Evolutionary conservation across 768 basidiomycete species (phyloP), one percentile per base, ranked within the genome.

Genomic region (Lentinus brumalis): DNA sequence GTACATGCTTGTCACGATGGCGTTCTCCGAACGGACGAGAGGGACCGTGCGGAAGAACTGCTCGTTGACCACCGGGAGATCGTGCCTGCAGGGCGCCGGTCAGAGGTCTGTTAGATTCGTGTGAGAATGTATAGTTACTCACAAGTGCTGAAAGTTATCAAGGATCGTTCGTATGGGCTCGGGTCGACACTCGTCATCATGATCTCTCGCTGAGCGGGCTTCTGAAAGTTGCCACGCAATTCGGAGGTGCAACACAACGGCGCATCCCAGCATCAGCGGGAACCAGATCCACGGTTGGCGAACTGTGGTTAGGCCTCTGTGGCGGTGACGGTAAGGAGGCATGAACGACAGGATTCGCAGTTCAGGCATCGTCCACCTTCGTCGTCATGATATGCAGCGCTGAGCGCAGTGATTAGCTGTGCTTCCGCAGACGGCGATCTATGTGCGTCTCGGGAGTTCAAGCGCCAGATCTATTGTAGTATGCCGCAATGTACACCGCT

Each of bases 1-100:
- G 47, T 72, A 73, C 7, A 74, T 67, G 18, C 70, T 60, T 5
- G 68, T 68, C 10, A 73, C 71, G 49, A 73, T 62, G 5, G 69
- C 72, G 39, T 68, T 64, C 5, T 66, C 65, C 41, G 53, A 45
- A 41, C 26, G 15, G 15, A 50, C 51, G 16, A 46, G 38, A n/a
- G 39, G 44, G 5, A 45, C 9, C 31, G 26, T 32, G 9, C 45
- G 32, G 45, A 56, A 21, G 45, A 50, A 53, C 9, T 56, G 55
- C 14, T 52, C 53, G 45, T 61, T 59, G 15, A 66, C 39, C 16
- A 66, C 21, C 15, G 61, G 65, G 8, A 56, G 54, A 21, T 49
- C 26, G 41, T 66, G 53, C 12, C 61, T 59, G 40, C 40, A 16
- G 40, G 11, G 16, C 3, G 11, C 11, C 16, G 3, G 10, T 41